Base-by-base conservation (phyloP, 2,329 filamentous ascomycete genomes). In the Alternaria metachromatica region DNA sequence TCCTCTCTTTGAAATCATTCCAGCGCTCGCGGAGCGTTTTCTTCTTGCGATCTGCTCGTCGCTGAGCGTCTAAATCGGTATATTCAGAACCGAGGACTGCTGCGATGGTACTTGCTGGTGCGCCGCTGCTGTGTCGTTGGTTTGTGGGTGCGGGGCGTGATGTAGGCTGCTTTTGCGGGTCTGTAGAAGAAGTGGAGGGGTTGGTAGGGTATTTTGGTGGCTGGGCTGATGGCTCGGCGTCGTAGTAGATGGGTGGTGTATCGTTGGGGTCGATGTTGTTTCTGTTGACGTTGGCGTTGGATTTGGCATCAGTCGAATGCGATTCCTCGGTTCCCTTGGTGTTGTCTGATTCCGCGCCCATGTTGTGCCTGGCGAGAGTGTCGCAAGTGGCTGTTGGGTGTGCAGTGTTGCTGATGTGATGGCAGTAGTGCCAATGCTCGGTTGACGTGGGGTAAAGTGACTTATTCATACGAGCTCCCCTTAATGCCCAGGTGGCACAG, bases 201-300 rank as follows among this genome's bases (percentile, higher is more conserved):
- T 25, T 15, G 4, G 46, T n/a, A 10, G 25, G 26, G 13, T 65
- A 65, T 49, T 43, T 53, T 21, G 63, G 59, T 43, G 63, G 63
- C 41, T 65, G 63, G n/a, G 55, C 45, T 54, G 63, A 62, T 30
- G 63, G 63, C 37, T 65, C 63, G 20, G 59, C 62, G 45, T 62
- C 51, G 51, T 56, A 65, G 50, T 65, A 65, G 12, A 51, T 44
- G 15, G 59, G 59, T 46, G 46, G 45, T 28, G 26, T 53, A 3
- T 28, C 55, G 28, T 53, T 20, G 6, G 28, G 8, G n/a, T 26
- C 26, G 25, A 20, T 2, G 11, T 37, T 26, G 26, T 30, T 20
- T 18, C n/a, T 44, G 4, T 20, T n/a, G 25, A 18, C 25, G n/a
- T 41, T 41, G 37, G 37, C 5, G 20, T 46, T 15, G 12, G 30